Conservation (phyloP, 2,329 filamentous ascomycete genomes). For the Sporothrix globosa region DNA sequence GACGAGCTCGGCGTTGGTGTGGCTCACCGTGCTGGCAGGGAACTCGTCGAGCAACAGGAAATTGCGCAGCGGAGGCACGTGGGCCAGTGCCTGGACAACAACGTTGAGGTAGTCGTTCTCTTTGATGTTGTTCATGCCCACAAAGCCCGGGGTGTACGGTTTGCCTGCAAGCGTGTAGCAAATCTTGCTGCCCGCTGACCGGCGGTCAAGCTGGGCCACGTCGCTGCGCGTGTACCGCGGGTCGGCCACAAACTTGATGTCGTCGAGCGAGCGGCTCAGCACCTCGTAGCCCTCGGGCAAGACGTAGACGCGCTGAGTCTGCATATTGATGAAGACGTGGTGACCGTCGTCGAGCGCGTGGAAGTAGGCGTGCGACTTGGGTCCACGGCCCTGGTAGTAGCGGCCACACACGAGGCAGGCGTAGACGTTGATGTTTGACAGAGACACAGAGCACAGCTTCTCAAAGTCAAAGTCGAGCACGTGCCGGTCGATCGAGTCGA, state of each 20-base stretch:
- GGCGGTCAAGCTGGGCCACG: constrained; percentile 75
- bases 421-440: constrained; percentile 99
- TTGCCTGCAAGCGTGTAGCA: constrained; percentile 80
- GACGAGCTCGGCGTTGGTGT: constrained; percentile 73
- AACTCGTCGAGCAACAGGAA: constrained; percentile 89
- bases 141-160: constrained; percentile 89
- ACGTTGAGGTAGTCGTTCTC: constrained; percentile 99
- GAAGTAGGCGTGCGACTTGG: constrained; percentile 95
- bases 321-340: constrained; percentile 98
- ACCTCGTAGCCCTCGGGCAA: constrained; percentile 97
- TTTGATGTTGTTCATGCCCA: constrained; percentile 99
- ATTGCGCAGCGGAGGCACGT: constrained; percentile 86
- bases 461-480: constrained; percentile 98
- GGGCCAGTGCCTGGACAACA: constrained; percentile 85
- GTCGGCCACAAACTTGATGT: constrained; percentile 97
- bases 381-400: constrained; percentile 92
- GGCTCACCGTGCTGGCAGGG: constrained; percentile 40
- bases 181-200: constrained; percentile 44
- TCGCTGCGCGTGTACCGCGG: constrained; percentile 80
- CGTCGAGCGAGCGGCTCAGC: constrained; percentile 88
- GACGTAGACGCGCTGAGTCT: constrained; percentile 86
- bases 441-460: constrained; percentile 92
- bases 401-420: constrained; percentile 97
- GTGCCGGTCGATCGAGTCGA: constrained; percentile 92
- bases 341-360: constrained; percentile 93